Conservation (phyloP, 108 stramenopile species). For the Pseudonitzschia delicatissima region DNA sequence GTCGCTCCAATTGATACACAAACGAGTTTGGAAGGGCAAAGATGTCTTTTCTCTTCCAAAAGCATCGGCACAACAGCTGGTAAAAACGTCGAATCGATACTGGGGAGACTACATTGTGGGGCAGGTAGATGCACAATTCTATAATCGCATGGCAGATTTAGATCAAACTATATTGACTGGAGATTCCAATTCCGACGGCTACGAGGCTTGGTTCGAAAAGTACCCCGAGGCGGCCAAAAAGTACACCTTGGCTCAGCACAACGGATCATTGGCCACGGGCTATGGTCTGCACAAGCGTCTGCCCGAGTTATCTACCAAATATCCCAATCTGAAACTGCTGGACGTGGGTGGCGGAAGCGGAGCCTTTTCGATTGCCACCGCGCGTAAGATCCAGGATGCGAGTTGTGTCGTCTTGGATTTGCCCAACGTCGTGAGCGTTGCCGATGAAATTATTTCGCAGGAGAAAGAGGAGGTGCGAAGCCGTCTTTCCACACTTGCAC, state of each 20-base stretch:
- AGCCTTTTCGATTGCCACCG: constrained; percentile 33
- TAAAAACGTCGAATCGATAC: constrained; percentile 16
- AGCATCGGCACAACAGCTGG: constrained; percentile 25
- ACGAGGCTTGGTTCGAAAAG: constrained; percentile 28
- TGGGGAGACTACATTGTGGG: constrained; percentile 32
- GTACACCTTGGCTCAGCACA: constrained; percentile 32
- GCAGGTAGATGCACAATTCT: constrained; percentile 33
- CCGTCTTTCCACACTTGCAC: constrained; percentile 18
- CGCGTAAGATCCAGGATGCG: constrained; percentile 11
- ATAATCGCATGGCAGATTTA: constrained; percentile 20
- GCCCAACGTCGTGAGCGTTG: constrained; percentile 19
- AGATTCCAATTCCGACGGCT: constrained; percentile 14
- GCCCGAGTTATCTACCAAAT: constrained; percentile 3
- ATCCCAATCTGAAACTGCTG: constrained; percentile 9
- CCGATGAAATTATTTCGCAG: constrained; percentile 9
- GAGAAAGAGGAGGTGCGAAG: constrained; percentile 3
- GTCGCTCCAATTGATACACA: constrained; percentile 14
- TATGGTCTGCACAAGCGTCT: constrained; percentile 23
- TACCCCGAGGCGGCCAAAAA: constrained; percentile 23
- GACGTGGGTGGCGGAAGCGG: constrained; percentile 29
- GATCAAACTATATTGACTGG: constrained; percentile 13
- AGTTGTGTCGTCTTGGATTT: constrained; percentile 28
- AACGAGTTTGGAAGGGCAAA: constrained; percentile 1
- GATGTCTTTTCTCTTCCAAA: constrained; percentile 21
- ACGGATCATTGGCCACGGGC: constrained; percentile 30